These are phyloP conservation scores for Protomyces inouyei DNA, from an alignment of 1,139 yeast species.

Conservation along the genomic window DNA sequence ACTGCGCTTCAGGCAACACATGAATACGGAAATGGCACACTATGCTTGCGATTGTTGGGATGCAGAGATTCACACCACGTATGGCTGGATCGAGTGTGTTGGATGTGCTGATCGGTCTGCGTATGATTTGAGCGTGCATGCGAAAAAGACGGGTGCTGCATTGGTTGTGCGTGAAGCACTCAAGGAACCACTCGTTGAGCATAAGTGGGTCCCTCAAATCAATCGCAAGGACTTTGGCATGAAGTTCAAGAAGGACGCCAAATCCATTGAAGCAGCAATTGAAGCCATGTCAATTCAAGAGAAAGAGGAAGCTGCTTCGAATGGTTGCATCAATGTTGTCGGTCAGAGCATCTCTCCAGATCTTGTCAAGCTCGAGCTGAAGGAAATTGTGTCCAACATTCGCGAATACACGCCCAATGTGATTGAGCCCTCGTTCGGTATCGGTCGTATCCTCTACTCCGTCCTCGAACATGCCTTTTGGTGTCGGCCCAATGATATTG, in stretches of 20 bases:
- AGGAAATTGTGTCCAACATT: slow-evolving; percentile 49
- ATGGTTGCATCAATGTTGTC: slow-evolving; percentile 59
- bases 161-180: slow-evolving; percentile 88
- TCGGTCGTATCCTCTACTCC: slow-evolving; percentile 93
- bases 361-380: slow-evolving; percentile 49
- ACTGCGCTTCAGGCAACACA: slow-evolving; percentile 96
- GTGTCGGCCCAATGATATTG: slow-evolving; percentile 87
- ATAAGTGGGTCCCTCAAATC: slow-evolving; percentile 74
- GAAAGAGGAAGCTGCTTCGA: slow-evolving; percentile 61
- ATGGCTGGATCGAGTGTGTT: slow-evolving; percentile 98
- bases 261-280: slow-evolving; percentile 80
- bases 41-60: slow-evolving; percentile 99
- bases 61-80: slow-evolving; percentile 91
- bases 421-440: slow-evolving; percentile 98
- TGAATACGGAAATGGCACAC: slow-evolving; percentile 99
- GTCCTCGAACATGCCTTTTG: slow-evolving; percentile 93
- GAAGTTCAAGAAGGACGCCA: slow-evolving; percentile 93
- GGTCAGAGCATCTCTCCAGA: slow-evolving; percentile 60
- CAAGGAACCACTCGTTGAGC: slow-evolving; percentile 76
- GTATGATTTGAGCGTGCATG: slow-evolving; percentile 89
- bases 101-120: slow-evolving; percentile 99
- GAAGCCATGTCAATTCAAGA: slow-evolving; percentile 75
- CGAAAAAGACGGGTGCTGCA: slow-evolving; percentile 92
- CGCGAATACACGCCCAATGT: slow-evolving; percentile 97
- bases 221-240: slow-evolving; percentile 97